Conservation (phyloP, 441 rosid species). For the Cnidoscolus chayamansa region DNA sequence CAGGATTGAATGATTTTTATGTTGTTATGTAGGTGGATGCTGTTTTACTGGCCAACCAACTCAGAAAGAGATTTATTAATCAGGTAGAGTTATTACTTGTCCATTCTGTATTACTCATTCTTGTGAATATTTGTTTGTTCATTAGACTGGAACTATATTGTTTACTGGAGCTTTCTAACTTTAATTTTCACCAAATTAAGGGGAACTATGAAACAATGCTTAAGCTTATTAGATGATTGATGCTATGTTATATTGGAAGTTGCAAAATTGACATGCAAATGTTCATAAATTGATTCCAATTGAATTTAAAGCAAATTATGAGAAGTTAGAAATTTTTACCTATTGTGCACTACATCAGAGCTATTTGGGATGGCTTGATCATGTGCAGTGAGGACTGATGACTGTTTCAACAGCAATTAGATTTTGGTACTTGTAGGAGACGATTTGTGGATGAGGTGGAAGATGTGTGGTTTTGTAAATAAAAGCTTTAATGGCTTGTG, state of each 20-base stretch:
- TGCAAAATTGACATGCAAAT: neutral
- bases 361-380: neutral
- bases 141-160: neutral
- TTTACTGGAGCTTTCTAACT: neutral
- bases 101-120: conserved; percentile 1
- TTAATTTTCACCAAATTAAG: neutral
- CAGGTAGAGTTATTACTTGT: conserved; percentile 46
- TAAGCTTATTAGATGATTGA: neutral
- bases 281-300: neutral
- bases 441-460: neutral
- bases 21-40: conserved; percentile 73
- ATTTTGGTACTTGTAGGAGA: neutral
- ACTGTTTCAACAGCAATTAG: neutral
- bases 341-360: neutral
- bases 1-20: conserved; percentile 3
- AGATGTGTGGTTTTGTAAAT: neutral
- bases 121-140: neutral
- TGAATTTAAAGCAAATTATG: neutral
- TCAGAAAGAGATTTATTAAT: conserved; percentile 67
- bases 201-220: neutral
- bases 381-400: neutral
- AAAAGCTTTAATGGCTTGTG: neutral
- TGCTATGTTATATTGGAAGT: neutral
- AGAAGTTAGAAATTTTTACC: neutral
- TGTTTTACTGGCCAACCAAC: conserved; percentile 62